phyloP scores from a whole-genome alignment of 1,284 basidiomycete genomes.

The Veloporphyrellus conicus region DNA sequence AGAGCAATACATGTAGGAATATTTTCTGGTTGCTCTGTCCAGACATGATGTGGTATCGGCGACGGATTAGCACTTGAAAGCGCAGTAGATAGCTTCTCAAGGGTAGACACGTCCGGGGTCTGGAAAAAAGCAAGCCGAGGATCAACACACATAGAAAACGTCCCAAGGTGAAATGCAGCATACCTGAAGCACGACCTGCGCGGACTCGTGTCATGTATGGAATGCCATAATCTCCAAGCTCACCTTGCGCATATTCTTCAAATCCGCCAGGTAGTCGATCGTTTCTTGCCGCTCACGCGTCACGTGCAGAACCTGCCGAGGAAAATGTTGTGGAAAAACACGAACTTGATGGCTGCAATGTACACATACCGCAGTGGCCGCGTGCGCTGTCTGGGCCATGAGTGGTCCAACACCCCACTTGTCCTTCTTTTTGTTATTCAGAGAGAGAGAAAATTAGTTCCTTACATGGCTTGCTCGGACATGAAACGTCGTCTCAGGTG shows the following conservation, averaged over 20 bases:
- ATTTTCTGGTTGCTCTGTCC: conserved; percentile 54
- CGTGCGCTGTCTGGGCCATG: conserved; percentile 54
- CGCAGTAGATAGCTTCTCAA: conserved; percentile 35
- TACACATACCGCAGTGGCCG: conserved; percentile 43
- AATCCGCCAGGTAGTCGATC: conserved; percentile 38
- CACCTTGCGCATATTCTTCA: conserved; percentile 42
- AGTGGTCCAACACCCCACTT: conserved; percentile 53
- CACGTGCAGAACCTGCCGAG: conserved; percentile 37
- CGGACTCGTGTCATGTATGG: conserved; percentile 6
- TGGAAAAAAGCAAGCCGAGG: conserved; percentile 13
- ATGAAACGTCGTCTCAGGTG: too few species aligned
- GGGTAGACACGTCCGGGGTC: conserved; percentile 35
- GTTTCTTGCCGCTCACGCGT: conserved; percentile 40
- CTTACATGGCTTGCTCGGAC: too few species aligned
- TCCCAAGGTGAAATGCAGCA: neutral
- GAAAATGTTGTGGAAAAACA: neutral
- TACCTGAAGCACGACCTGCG: conserved; percentile 42
- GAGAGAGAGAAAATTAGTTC: neutral
- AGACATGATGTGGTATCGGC: conserved; percentile 42
- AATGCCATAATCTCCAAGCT: neutral
- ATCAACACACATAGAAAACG: neutral
- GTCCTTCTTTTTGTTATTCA: conserved; percentile 34
- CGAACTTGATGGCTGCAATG: neutral
- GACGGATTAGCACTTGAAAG: conserved; percentile 23
- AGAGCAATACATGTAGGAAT: conserved; percentile 50